Evolutionary conservation across 108 stramenopile species (phyloP), one percentile per base, ranked within the genome.

Genomic region (Hondaea fermentalgiana): DNA sequence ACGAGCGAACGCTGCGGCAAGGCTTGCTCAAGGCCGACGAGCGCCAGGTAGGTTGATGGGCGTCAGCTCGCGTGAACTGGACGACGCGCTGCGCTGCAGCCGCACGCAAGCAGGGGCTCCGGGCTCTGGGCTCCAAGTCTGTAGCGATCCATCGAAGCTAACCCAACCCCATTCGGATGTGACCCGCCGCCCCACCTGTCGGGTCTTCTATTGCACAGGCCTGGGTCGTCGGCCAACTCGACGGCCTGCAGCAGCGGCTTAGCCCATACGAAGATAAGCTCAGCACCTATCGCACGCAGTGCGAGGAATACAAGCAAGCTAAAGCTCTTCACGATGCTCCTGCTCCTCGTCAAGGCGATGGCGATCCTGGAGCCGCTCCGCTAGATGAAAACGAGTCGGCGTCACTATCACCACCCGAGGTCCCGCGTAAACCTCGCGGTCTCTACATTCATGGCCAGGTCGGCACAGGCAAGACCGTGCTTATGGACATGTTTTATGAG

Each of bases 401-500:
- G 35, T 35, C 35, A 35, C 35, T 0, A 35, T 35, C 35, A 35
- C 35, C 35, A 35, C 35, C 35, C 35, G 35, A 44, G 25, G 23
- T 14, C 4, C 88, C 88, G 8, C 60, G 69, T 5, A 57, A 87
- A 55, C 90, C 90, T 16, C 87, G 88, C 44, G 90, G 90, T 12
- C 35, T 88, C 10, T 90, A 90, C 69, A 19, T 90, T 21, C 43
- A 21, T 12, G 90, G 90, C 5, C 64, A 71, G 10, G 90, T 90
- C 89, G 97, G 97, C 44, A 97, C 96, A 28, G 97, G 97, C 88
- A 98, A 98, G 92, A 96, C 97, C 6, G 96, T 97, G 5, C 96
- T 98, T 89, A 96, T 98, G 17, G 91, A 96, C 58, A 97, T 96
- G 96, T 94, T 98, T 42, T 90, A 23, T 58, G 57, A 88, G 14